phyloP scores from a whole-genome alignment of 192 early-diverging fungal species.

The Coemansia sp. region DNA sequence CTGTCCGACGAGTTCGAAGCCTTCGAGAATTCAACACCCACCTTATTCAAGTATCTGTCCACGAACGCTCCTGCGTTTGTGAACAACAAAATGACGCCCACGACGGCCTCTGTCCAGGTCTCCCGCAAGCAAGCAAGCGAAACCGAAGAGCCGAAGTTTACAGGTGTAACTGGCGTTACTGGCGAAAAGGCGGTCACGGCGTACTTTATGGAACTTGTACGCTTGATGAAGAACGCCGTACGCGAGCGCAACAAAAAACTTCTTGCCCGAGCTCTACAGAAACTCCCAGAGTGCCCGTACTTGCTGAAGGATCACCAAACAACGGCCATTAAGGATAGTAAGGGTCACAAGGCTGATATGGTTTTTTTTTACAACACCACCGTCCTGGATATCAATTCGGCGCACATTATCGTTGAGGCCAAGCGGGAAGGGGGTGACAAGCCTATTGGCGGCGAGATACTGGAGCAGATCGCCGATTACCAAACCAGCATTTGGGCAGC shows the following conservation, averaged over 20 bases:
- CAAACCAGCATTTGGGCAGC: conserved; percentile 6
- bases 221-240: no score
- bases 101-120: no score
- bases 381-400: neutral
- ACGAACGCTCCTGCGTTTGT: neutral
- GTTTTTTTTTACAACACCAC: neutral
- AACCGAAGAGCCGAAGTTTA: no score
- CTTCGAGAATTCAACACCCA: no score
- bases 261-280: neutral
- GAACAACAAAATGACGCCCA: neutral
- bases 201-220: no score
- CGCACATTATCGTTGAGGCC: neutral
- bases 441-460: neutral
- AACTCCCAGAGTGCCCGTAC: no score
- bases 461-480: conserved; percentile 39
- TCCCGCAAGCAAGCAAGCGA: no score
- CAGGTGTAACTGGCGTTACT: no score
- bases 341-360: neutral
- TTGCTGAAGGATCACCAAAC: neutral
- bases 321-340: neutral
- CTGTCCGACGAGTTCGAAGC: no score
- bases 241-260: no score
- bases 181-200: no score
- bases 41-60: neutral
- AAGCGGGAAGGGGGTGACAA: neutral